Conservation (phyloP, 345 rosid genomes). For the Eucalyptus cloeziana region DNA sequence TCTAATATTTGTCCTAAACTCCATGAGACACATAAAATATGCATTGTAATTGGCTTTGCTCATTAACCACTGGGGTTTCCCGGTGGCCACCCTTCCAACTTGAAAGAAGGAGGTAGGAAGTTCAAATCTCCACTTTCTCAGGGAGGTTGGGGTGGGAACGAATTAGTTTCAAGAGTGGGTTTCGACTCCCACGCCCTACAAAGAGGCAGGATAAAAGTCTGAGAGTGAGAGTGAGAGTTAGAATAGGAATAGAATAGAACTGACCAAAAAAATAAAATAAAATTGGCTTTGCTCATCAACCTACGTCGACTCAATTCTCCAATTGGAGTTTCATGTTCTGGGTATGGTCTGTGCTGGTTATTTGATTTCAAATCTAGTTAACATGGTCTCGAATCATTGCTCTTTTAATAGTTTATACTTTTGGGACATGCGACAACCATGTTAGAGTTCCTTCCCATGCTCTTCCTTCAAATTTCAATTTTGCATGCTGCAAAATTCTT, state of each 20-base stretch:
- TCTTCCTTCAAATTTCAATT: background rate
- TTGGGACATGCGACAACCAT: background rate
- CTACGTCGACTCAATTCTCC: background rate
- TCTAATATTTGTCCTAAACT: background rate
- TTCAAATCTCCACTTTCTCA: no score
- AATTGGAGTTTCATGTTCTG: background rate
- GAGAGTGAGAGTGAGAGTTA: no score
- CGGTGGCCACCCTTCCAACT: no score
- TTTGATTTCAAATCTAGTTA: background rate
- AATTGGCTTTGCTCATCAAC: background rate
- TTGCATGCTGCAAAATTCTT: background rate
- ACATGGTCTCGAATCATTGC: background rate
- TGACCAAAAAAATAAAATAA: no score
- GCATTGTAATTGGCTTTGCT: background rate
- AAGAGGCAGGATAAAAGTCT: no score
- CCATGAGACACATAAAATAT: background rate
- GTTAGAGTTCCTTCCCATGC: background rate
- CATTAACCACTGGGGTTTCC: background rate
- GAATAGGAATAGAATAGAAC: no score
- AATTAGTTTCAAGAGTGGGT: no score
- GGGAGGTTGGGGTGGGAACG: no score
- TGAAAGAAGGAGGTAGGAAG: no score
- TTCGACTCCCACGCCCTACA: no score
- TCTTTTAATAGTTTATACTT: background rate
- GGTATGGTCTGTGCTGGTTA: background rate